These are phyloP conservation scores for Hanseniaspora osmophila DNA, from an alignment of 805 yeast species.

Conservation along the genomic window DNA sequence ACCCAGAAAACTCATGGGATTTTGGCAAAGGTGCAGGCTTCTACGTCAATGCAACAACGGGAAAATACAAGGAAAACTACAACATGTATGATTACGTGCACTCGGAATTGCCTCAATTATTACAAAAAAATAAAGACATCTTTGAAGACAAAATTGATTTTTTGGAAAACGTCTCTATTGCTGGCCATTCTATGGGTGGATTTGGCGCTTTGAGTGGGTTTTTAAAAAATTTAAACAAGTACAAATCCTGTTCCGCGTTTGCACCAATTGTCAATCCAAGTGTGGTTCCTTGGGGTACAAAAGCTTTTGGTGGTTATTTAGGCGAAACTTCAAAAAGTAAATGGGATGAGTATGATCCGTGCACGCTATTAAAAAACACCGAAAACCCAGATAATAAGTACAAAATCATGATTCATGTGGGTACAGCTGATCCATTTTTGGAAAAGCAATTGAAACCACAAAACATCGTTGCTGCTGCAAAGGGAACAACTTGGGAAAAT, in stretches of 20 bases:
- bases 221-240: conserved; percentile 55
- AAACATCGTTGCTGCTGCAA: conserved; percentile 42
- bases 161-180: conserved; percentile 43
- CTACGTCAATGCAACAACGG: conserved; percentile 70
- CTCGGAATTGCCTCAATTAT: conserved; percentile 47
- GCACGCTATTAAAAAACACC: conserved; percentile 41
- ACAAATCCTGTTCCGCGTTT: conserved; percentile 75
- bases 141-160: conserved; percentile 42
- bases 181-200: conserved; percentile 99
- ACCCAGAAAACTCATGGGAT: conserved; percentile 48
- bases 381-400: conserved; percentile 33
- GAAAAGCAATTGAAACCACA: conserved; percentile 64
- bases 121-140: conserved; percentile 26
- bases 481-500: conserved; percentile 44
- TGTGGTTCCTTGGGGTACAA: conserved; percentile 74
- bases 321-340: conserved; percentile 31
- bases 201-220: conserved; percentile 73
- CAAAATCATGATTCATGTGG: conserved; percentile 71
- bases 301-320: conserved; percentile 67
- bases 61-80: conserved; percentile 60
- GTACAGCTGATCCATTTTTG: conserved; percentile 62
- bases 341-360: conserved; percentile 80
- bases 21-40: conserved; percentile 95
- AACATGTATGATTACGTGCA: conserved; percentile 78
- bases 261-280: conserved; percentile 80